A percentile compares a stretch with the other conserved stretches of the same genome.
Conservation (phyloP, 352 stramenopile genomes). For the Pythium dissimile region DNA sequence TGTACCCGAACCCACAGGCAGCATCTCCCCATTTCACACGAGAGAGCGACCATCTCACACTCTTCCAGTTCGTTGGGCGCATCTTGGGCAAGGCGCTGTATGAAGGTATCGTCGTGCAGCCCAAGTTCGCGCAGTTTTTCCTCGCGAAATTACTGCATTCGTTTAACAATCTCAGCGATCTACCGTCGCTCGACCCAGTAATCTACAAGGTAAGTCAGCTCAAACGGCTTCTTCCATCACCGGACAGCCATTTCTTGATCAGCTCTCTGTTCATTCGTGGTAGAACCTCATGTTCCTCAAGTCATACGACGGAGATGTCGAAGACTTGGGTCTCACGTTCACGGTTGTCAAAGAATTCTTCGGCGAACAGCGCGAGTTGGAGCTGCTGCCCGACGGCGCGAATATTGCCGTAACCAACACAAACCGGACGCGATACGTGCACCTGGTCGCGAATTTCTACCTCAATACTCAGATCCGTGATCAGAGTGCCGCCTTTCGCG, state of each 20-base stretch:
- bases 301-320: slow-evolving; percentile 91
- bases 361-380: slow-evolving; percentile 72
- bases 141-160: slow-evolving; percentile 89
- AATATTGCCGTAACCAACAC: slow-evolving; percentile 87
- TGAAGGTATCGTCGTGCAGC: slow-evolving; percentile 94
- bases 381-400: slow-evolving; percentile 87
- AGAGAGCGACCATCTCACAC: slow-evolving; percentile 78
- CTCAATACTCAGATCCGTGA: slow-evolving; percentile 91
- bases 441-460: slow-evolving; percentile 95
- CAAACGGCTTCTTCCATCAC: background rate
- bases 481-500: slow-evolving; percentile 92
- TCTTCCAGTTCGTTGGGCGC: slow-evolving; percentile 95
- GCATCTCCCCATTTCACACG: slow-evolving; percentile 74
- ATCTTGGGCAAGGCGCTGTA: slow-evolving; percentile 96
- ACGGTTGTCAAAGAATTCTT: slow-evolving; percentile 88
- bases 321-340: slow-evolving; percentile 91
- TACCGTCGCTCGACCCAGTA: slow-evolving; percentile 91
- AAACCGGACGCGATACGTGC: slow-evolving; percentile 96
- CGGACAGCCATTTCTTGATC: background rate
- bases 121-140: slow-evolving; percentile 96
- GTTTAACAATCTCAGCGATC: slow-evolving; percentile 80
- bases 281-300: slow-evolving; percentile 96
- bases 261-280: background rate
- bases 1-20: slow-evolving; percentile 95
- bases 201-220: slow-evolving; percentile 87